Evolutionary conservation across 345 rosid species (phyloP).

Genomic region (Salix purpurea): DNA sequence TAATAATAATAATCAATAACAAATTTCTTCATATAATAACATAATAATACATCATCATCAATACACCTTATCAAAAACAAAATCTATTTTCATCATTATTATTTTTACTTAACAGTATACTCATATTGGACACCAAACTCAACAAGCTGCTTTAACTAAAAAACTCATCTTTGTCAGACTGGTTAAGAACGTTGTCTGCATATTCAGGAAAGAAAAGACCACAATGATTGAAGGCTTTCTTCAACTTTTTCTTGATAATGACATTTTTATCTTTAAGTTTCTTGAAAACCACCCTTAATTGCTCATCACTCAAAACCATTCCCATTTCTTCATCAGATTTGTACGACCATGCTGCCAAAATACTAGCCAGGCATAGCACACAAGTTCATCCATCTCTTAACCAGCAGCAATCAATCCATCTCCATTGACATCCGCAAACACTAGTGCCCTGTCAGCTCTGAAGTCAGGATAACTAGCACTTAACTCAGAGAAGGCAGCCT

Average conservation of each 20-base stretch:
- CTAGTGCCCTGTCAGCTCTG: not conserved
- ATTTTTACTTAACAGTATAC: too few species aligned
- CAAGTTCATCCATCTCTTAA: not conserved
- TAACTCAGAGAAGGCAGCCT: too few species aligned
- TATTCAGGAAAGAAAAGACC: not conserved
- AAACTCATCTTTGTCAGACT: too few species aligned
- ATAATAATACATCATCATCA: too few species aligned
- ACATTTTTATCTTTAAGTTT: not conserved
- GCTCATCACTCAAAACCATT: not conserved
- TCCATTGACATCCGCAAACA: not conserved
- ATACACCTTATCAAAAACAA: too few species aligned
- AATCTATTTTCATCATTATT: too few species aligned
- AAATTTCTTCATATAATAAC: too few species aligned
- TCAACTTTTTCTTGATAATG: not conserved
- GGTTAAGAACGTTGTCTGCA: too few species aligned
- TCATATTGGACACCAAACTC: too few species aligned
- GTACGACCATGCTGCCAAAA: not conserved
- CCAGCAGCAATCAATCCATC: not conserved
- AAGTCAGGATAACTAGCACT: too few species aligned
- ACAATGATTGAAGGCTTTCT: not conserved
- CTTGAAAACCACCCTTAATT: not conserved
- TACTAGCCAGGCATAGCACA: not conserved
- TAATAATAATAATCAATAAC: too few species aligned
- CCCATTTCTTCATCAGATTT: not conserved
- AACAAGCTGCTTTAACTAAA: too few species aligned